Percentiles rank a stretch among this genome's conserved stretches.
phyloP scores from a whole-genome alignment of 1,284 basidiomycete species.

The Malassezia psittaci region DNA sequence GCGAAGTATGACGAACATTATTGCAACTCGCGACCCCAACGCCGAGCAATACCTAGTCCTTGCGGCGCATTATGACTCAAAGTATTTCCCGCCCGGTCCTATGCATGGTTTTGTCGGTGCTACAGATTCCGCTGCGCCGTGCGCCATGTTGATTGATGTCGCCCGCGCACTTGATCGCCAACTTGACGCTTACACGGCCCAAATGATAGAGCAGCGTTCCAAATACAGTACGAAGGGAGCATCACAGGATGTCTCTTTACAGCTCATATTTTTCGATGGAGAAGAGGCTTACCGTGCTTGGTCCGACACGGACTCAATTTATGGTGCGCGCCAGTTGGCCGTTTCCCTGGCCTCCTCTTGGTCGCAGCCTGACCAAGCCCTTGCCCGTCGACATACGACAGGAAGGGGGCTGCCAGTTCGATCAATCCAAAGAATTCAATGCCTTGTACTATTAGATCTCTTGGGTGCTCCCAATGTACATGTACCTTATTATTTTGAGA shows the following conservation, averaged over 20 bases:
- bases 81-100: constrained; percentile 68
- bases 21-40: constrained; percentile 79
- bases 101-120: constrained; percentile 76
- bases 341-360: constrained; percentile 2
- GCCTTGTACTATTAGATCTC: constrained; percentile 41
- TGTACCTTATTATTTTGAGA: constrained; percentile 31
- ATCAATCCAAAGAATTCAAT: constrained; percentile 38
- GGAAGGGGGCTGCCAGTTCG: constrained; percentile 18
- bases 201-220: not conserved
- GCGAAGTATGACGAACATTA: constrained; percentile 75
- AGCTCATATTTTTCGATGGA: constrained; percentile 94
- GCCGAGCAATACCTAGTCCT: constrained; percentile 73
- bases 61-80: constrained; percentile 90
- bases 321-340: constrained; percentile 56
- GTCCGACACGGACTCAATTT: constrained; percentile 81
- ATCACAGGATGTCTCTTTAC: constrained; percentile 69
- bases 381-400: constrained; percentile 1
- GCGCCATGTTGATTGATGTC: constrained; percentile 58
- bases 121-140: constrained; percentile 91
- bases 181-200: constrained; percentile 12
- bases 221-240: not conserved
- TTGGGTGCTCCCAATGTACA: constrained; percentile 30
- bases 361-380: not conserved
- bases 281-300: constrained; percentile 90
- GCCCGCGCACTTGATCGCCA: constrained; percentile 34